These are phyloP conservation scores for Phoma sp. DNA, from an alignment of 2,329 filamentous ascomycete species.

Conservation along the genomic window DNA sequence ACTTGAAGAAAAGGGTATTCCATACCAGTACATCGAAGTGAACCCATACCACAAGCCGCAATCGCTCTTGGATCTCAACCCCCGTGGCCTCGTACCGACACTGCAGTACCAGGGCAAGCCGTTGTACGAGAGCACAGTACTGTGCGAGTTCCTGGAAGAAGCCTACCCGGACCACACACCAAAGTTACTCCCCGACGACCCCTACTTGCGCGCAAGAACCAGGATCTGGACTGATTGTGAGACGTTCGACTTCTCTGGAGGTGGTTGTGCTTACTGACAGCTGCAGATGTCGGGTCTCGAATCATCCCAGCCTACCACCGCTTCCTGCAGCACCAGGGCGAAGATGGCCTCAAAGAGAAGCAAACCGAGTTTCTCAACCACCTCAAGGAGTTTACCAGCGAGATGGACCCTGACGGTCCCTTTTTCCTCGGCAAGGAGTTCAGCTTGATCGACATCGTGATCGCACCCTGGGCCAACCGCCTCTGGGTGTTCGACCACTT, in stretches of 20 bases:
- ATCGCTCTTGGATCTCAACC: conserved; percentile 73
- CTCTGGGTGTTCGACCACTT: conserved; percentile 78
- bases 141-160: conserved; percentile 80
- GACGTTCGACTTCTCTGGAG: background rate
- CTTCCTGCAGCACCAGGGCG: conserved; percentile 53
- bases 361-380: conserved; percentile 64
- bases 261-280: background rate
- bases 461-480: conserved; percentile 76
- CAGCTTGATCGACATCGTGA: conserved; percentile 71
- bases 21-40: conserved; percentile 72
- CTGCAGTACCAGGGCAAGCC: conserved; percentile 64
- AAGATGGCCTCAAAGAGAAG: conserved; percentile 55
- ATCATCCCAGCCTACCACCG: conserved; percentile 75
- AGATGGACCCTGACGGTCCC: conserved; percentile 68
- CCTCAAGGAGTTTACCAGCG: conserved; percentile 65
- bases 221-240: conserved; percentile 74
- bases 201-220: conserved; percentile 69
- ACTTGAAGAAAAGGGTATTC: conserved; percentile 74
- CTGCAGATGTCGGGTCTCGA: conserved; percentile 61
- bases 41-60: conserved; percentile 78
- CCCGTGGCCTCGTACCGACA: conserved; percentile 76
- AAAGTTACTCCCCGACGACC: conserved; percentile 63
- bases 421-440: conserved; percentile 71
- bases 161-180: conserved; percentile 62
- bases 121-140: conserved; percentile 74